Evolutionary conservation across 2,329 filamentous ascomycete genomes (phyloP).

Genomic region (Cordyceps fumosorosea): DNA sequence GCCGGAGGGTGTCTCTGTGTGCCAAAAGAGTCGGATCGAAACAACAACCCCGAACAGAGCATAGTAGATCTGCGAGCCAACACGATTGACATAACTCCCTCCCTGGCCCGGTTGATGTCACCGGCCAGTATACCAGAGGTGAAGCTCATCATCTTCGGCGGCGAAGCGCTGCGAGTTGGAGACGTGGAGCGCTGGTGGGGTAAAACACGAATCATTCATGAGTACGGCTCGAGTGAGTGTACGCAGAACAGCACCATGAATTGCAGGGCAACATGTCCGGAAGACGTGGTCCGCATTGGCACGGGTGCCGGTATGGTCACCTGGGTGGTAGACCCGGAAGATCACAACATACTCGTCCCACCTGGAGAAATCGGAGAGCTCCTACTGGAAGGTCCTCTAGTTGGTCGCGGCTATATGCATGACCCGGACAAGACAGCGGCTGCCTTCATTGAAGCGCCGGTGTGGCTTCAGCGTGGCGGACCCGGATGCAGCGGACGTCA

Average conservation of each 20-base stretch:
- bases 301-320: neutral
- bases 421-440: slow-evolving; percentile 25
- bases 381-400: slow-evolving; percentile 36
- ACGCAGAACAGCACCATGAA: neutral
- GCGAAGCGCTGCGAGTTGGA: neutral
- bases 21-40: slow-evolving; percentile 15
- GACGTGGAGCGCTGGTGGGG: neutral
- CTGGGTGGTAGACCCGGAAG: slow-evolving; percentile 22
- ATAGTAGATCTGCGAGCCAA: slow-evolving; percentile 8
- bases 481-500: neutral
- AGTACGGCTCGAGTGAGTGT: slow-evolving; percentile 29
- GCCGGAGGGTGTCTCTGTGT: slow-evolving; percentile 16
- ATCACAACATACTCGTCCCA: slow-evolving; percentile 18
- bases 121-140: neutral
- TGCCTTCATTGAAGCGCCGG: slow-evolving; percentile 22
- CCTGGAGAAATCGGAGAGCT: slow-evolving; percentile 27
- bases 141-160: neutral
- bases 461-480: slow-evolving; percentile 14
- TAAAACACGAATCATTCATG: neutral
- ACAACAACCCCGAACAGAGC: slow-evolving; percentile 10
- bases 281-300: slow-evolving; percentile 20
- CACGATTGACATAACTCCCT: slow-evolving; percentile 1
- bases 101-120: slow-evolving; percentile 9
- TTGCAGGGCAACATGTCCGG: neutral
- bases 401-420: slow-evolving; percentile 45